A percentile compares a stretch with the other conserved stretches of the same genome.
These are phyloP conservation scores for Verticillium klebahnii DNA, from an alignment of 2,329 filamentous ascomycete species.

Conservation along the genomic window DNA sequence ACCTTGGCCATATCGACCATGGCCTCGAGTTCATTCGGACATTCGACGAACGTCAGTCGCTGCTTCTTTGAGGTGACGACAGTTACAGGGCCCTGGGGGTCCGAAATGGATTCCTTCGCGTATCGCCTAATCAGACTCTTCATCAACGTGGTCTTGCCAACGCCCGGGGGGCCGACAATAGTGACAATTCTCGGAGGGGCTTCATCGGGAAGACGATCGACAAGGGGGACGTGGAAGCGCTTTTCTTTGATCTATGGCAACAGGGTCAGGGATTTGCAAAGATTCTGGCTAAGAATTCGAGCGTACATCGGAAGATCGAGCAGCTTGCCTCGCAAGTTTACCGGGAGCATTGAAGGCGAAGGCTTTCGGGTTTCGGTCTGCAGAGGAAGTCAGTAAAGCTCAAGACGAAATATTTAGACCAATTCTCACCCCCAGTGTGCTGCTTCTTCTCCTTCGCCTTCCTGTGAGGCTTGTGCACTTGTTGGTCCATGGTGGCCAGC, in stretches of 20 bases:
- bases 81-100: slow-evolving; percentile 87
- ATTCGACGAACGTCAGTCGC: slow-evolving; percentile 92
- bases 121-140: slow-evolving; percentile 93
- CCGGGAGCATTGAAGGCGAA: slow-evolving; percentile 83
- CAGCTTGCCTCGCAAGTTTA: slow-evolving; percentile 69
- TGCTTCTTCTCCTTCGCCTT: slow-evolving; percentile 84
- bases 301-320: slow-evolving; percentile 65
- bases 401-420: neutral
- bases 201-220: slow-evolving; percentile 94
- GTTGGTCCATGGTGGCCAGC: slow-evolving; percentile 66
- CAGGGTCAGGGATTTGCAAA: neutral
- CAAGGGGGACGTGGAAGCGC: slow-evolving; percentile 89
- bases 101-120: slow-evolving; percentile 88
- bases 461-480: slow-evolving; percentile 80
- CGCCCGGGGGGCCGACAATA: slow-evolving; percentile 91
- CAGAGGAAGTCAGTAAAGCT: slow-evolving; percentile 16
- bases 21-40: slow-evolving; percentile 89
- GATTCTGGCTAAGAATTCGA: neutral
- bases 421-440: slow-evolving; percentile 49
- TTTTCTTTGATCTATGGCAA: slow-evolving; percentile 78
- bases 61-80: slow-evolving; percentile 96
- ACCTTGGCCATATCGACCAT: slow-evolving; percentile 98
- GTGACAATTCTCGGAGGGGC: slow-evolving; percentile 88
- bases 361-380: slow-evolving; percentile 81
- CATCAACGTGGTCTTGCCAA: slow-evolving; percentile 91